A percentile compares a stretch with the other conserved stretches of the same genome.
These are phyloP conservation scores for Monoraphidium neglectum DNA, from an alignment of 139 green algal genomes.

Conservation along the genomic window DNA sequence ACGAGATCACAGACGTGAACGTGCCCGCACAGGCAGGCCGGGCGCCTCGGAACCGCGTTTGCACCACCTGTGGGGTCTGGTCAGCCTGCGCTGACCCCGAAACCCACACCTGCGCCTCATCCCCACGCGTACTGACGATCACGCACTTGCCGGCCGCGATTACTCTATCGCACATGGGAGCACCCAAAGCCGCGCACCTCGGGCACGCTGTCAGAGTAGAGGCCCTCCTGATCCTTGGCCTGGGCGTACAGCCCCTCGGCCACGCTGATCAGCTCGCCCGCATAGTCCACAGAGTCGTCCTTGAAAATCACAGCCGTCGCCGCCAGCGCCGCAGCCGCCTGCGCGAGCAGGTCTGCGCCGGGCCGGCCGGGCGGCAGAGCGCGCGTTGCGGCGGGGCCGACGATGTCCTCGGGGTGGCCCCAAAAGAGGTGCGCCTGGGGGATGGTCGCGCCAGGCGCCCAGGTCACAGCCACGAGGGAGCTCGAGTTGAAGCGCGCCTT, in stretches of 20 bases:
- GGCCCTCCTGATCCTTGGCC: conserved; percentile 7
- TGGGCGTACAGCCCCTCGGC: conserved; percentile 20
- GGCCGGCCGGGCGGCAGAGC: not conserved
- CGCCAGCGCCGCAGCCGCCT: conserved; percentile 66
- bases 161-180: no score
- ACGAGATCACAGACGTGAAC: no score
- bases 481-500: conserved; percentile 12
- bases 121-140: not conserved
- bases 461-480: conserved; percentile 24
- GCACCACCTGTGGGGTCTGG: no score
- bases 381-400: conserved; percentile 18
- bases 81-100: no score
- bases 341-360: conserved; percentile 56
- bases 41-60: no score
- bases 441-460: conserved; percentile 5
- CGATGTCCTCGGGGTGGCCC: conserved; percentile 62
- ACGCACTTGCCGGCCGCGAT: no score
- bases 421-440: conserved; percentile 43
- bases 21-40: no score
- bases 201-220: conserved; percentile 25
- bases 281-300: conserved; percentile 41
- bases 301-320: conserved; percentile 62
- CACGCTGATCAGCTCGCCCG: conserved; percentile 9
- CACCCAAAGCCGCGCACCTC: not conserved
- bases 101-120: not conserved